Evolutionary conservation across 805 yeast species (phyloP).

Genomic region (Blastobotrys mokoenaii): DNA sequence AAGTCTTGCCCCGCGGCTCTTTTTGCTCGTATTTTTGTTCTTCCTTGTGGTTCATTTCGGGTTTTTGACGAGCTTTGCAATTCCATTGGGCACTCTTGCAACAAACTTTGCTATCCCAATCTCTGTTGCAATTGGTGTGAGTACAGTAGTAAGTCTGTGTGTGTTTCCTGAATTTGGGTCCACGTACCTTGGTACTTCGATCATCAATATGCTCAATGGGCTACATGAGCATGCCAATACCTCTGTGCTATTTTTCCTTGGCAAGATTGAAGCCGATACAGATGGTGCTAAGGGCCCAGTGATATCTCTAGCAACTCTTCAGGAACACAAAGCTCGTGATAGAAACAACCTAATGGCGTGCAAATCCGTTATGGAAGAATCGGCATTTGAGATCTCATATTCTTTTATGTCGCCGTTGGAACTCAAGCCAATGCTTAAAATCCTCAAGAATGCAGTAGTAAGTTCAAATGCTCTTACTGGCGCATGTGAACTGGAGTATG

Average conservation of each 20-base stretch:
- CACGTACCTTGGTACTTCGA: conserved; percentile 38
- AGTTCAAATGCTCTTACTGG: conserved; percentile 37
- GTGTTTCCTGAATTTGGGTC: conserved; percentile 48
- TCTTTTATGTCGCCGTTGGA: conserved; percentile 39
- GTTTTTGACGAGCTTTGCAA: conserved; percentile 31
- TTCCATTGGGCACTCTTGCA: conserved; percentile 28
- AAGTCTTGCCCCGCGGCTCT: conserved; percentile 38
- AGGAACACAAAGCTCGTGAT: conserved; percentile 29
- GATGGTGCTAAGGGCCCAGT: not conserved
- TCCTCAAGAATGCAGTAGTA: conserved; percentile 28
- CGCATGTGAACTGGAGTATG: conserved; percentile 40
- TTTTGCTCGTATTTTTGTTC: conserved; percentile 39
- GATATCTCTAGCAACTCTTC: conserved; percentile 26
- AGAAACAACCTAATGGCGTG: conserved; percentile 30
- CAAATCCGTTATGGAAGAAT: conserved; percentile 36
- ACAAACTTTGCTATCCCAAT: conserved; percentile 36
- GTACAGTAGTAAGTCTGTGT: conserved; percentile 35
- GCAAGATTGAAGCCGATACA: conserved; percentile 16
- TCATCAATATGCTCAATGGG: conserved; percentile 33
- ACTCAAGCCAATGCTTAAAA: conserved; percentile 30
- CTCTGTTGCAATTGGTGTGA: conserved; percentile 37
- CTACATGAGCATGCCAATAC: conserved; percentile 33
- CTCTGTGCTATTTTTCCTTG: conserved; percentile 33
- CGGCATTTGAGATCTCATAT: conserved; percentile 42
- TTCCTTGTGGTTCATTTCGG: conserved; percentile 44